These are phyloP conservation scores for Nannochloris sp. DNA, from an alignment of 139 green algal species.

Conservation along the genomic window DNA sequence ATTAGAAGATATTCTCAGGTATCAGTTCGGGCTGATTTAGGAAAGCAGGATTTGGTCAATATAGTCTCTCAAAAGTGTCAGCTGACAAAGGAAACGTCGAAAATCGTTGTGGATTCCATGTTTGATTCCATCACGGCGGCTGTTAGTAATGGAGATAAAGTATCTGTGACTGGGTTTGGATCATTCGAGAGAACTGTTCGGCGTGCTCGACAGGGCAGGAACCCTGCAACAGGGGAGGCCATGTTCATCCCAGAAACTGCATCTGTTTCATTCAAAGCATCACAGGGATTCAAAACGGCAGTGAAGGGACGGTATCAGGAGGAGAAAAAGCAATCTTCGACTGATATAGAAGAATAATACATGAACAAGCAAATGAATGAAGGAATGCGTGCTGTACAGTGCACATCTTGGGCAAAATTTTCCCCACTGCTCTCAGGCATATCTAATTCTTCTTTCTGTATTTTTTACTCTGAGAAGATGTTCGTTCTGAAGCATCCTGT, in stretches of 20 bases:
- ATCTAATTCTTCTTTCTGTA: neutral
- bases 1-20: too few species aligned
- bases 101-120: slow-evolving; percentile 9
- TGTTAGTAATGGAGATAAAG: slow-evolving; percentile 21
- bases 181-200: slow-evolving; percentile 22
- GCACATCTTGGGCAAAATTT: too few species aligned
- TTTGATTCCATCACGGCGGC: slow-evolving; percentile 12
- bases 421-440: too few species aligned
- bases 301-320: slow-evolving; percentile 15
- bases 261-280: slow-evolving; percentile 26
- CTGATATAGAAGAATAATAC: too few species aligned
- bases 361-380: neutral
- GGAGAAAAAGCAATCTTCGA: neutral
- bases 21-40: too few species aligned
- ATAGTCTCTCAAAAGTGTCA: slow-evolving; percentile 1
- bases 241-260: slow-evolving; percentile 28
- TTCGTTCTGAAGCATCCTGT: slow-evolving; percentile 4
- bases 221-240: slow-evolving; percentile 31
- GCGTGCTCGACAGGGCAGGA: slow-evolving; percentile 31
- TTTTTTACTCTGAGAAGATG: neutral
- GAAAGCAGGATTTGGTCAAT: slow-evolving; percentile 12
- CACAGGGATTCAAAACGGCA: slow-evolving; percentile 35
- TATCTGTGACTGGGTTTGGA: slow-evolving; percentile 35
- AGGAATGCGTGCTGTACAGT: neutral
- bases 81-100: neutral